A percentile compares a stretch with the other conserved stretches of the same genome.
Conservation (phyloP, 78 protist genomes). For the Emiliania huxleyi region DNA sequence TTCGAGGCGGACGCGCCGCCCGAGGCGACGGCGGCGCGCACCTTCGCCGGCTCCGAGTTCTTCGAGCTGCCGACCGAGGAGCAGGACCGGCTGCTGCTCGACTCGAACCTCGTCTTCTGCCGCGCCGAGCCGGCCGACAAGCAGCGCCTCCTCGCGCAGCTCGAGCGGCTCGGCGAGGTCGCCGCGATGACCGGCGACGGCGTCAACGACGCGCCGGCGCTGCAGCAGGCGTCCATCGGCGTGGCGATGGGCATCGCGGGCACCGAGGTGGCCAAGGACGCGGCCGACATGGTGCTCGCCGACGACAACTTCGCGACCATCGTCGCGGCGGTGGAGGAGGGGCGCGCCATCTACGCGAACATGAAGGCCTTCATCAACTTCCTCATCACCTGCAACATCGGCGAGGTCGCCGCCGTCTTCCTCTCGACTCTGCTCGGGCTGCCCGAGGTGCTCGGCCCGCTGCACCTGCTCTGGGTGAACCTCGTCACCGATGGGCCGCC, state of each 20-base stretch:
- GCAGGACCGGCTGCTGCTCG: background rate
- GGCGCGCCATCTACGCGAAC: constrained; percentile 79
- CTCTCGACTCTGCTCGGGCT: constrained; percentile 59
- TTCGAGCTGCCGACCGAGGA: background rate
- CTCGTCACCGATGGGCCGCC: constrained; percentile 82
- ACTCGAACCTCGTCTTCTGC: constrained; percentile 52
- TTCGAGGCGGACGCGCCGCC: constrained; percentile 33
- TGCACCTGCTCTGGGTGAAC: constrained; percentile 84
- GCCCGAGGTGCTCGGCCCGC: constrained; percentile 62
- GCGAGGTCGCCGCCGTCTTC: constrained; percentile 68
- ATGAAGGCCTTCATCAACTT: constrained; percentile 75
- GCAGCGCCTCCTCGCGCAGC: constrained; percentile 52
- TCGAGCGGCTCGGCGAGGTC: constrained; percentile 48
- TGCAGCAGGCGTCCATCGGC: constrained; percentile 69
- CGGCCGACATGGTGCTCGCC: constrained; percentile 86
- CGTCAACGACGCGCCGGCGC: constrained; percentile 96
- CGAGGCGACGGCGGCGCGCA: background rate
- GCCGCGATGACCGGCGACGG: constrained; percentile 92
- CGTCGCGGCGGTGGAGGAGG: constrained; percentile 88
- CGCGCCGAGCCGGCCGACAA: constrained; percentile 76
- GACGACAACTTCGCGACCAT: constrained; percentile 99
- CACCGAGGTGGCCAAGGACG: constrained; percentile 91
- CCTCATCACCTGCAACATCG: constrained; percentile 78
- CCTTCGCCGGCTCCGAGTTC: background rate
- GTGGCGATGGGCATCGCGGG: constrained; percentile 96